Base-by-base conservation (phyloP, 257 asterid species). In the Solanum pennellii region DNA sequence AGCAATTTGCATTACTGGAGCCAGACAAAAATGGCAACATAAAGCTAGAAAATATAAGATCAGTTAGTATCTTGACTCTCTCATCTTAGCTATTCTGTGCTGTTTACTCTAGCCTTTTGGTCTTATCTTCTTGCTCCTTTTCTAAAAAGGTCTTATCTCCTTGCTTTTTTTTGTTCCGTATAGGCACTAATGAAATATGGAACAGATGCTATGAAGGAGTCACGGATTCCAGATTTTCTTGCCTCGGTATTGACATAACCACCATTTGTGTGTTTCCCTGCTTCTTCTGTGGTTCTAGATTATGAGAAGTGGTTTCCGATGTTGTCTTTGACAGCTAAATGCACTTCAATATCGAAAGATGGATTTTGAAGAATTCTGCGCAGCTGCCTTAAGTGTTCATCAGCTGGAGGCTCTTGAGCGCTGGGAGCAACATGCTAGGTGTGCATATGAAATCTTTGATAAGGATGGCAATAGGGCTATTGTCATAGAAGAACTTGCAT, bases 11-110 rank as follows among this genome's bases (percentile, higher is more conserved):
- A 21, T 91, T 91, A 9, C 87, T 96, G 86, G 98, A 94, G 84
- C 96, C 99, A 11, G 94, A 86, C 94, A 94, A 94, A 91, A 91
- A 93, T 52, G 95, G 97, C 79, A 91, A 93, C 74, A 94, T 96
- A 87, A 89, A 91, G 86, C 90, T 93, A 79, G 98, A 96, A 56
- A 94, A 89, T 86, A 91, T 96, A 65, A 94, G 89, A 93, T 87
- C 89, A 90, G 99, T 95, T 74, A 31, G 95, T 89, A 65, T 42
- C 87, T 89, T 15, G 80, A 25, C 27, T 77, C 87, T 52, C 86
- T 65, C 65, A 75, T 72, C 85, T 25, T 79, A 7, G 56, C 44
- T 37, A 27, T 68, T 80, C 35, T 80, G 15, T 18, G 77, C 12
- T 25, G 41, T 60, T 56, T 35, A n/a, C 71, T 68, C 29, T n/a